A percentile compares a stretch with the other conserved stretches of the same genome.
Evolutionary conservation across 2,329 filamentous ascomycete genomes (phyloP).

Genomic region (Pseudocercospora eumusae): DNA sequence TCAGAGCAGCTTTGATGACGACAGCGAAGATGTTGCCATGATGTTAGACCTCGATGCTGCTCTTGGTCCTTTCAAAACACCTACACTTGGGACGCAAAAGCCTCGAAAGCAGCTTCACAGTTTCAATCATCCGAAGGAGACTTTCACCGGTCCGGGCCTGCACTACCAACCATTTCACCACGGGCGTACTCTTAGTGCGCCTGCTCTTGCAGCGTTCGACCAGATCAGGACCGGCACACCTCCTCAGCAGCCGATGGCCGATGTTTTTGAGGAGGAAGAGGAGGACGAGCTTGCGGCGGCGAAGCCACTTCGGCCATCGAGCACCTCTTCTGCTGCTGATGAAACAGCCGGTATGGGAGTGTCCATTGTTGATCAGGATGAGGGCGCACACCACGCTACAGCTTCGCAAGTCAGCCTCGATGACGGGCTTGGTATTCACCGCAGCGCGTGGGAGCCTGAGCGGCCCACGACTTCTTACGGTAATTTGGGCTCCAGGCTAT

Average conservation of each 20-base stretch:
- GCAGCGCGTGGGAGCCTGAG: constrained; percentile 30
- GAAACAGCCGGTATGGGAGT: constrained; percentile 34
- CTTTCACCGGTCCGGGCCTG: constrained; percentile 68
- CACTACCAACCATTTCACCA: constrained; percentile 60
- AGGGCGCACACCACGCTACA: constrained; percentile 10
- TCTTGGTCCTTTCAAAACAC: constrained; percentile 87
- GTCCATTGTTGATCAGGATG: constrained; percentile 37
- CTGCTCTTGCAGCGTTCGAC: constrained; percentile 76
- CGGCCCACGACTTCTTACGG: constrained; percentile 27
- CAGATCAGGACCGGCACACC: constrained; percentile 33
- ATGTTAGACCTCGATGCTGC: constrained; percentile 95
- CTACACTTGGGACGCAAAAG: constrained; percentile 65
- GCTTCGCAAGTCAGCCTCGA: constrained; percentile 18
- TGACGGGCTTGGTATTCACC: constrained; percentile 30
- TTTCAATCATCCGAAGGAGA: constrained; percentile 65
- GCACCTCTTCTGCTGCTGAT: constrained; percentile 16
- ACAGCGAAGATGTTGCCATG: constrained; percentile 63
- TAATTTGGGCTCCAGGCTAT: constrained; percentile 25
- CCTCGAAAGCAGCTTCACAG: constrained; percentile 73
- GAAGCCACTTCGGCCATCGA: constrained; percentile 15
- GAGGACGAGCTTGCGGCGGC: constrained; percentile 34
- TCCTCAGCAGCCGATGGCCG: constrained; percentile 69
- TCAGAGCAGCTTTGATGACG: constrained; percentile 17
- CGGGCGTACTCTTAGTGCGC: constrained; percentile 75
- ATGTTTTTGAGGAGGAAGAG: constrained; percentile 73